Evolutionary conservation across 176 grass and related monocot genomes (phyloP).

Genomic region (Aechmea fasciata): DNA sequence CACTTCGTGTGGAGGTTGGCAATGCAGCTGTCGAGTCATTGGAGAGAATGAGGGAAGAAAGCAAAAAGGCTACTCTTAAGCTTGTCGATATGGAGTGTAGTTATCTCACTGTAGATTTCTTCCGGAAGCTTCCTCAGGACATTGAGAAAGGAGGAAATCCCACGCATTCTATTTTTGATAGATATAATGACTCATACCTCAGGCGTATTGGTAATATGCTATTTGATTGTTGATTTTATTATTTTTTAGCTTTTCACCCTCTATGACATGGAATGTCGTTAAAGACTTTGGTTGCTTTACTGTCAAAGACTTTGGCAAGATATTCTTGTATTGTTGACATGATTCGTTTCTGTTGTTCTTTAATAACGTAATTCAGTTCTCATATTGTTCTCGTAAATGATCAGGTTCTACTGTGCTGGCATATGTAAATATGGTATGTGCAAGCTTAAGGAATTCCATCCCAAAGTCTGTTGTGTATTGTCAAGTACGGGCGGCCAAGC

Average conservation of each 20-base stretch:
- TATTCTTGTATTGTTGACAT: too few species aligned
- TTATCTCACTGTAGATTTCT: conserved; percentile 99
- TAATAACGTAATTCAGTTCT: too few species aligned
- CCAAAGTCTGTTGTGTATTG: conserved; percentile 16
- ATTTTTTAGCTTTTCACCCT: neutral
- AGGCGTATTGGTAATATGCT: neutral
- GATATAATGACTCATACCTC: conserved; percentile 90
- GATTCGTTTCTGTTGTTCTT: too few species aligned
- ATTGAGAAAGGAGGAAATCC: neutral
- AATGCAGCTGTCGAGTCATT: conserved; percentile 89
- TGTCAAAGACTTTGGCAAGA: too few species aligned
- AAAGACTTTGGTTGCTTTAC: too few species aligned
- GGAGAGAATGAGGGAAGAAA: conserved; percentile 98
- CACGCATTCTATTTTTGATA: neutral
- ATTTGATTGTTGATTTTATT: neutral
- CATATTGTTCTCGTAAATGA: too few species aligned
- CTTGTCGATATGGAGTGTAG: conserved; percentile 97
- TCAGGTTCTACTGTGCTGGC: conserved; percentile 11
- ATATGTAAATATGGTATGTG: conserved; percentile 12
- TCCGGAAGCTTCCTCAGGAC: conserved; percentile 28
- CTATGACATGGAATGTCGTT: too few species aligned
- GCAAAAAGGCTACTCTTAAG: conserved; percentile 97
- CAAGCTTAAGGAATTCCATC: conserved; percentile 11
- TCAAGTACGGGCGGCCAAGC: conserved; percentile 23
- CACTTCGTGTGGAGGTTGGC: conserved; percentile 81